These are phyloP conservation scores for Rhodamnia argentea DNA, from an alignment of 345 rosid species.

Conservation along the genomic window DNA sequence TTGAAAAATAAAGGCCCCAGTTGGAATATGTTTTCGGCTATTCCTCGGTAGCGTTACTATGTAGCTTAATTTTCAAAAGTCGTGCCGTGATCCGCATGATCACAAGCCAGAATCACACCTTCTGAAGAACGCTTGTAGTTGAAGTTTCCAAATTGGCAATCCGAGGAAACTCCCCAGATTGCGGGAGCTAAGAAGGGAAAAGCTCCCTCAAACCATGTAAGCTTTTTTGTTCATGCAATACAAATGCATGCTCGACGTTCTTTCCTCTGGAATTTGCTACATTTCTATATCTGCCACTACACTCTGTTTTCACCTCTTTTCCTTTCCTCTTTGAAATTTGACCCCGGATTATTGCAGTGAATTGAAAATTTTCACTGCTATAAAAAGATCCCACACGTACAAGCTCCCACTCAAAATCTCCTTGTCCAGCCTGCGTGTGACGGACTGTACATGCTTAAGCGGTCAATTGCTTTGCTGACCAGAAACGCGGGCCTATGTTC, in stretches of 20 bases:
- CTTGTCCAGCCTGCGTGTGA: fast-evolving
- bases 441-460: background rate
- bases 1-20: no score
- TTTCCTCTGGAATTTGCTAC: background rate
- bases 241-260: background rate
- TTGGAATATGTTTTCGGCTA: no score
- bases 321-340: background rate
- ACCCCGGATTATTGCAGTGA: background rate
- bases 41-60: background rate
- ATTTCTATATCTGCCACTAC: background rate
- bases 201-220: background rate
- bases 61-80: background rate
- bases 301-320: background rate
- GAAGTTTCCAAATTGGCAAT: background rate
- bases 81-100: background rate
- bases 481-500: background rate
- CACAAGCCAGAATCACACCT: background rate
- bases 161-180: background rate
- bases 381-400: background rate
- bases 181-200: background rate
- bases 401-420: background rate
- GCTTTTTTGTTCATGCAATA: background rate
- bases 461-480: background rate
- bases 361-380: background rate
- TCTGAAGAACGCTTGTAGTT: no score